phyloP scores from a whole-genome alignment of 768 basidiomycete species.

The Sporobolomyces roseus region DNA sequence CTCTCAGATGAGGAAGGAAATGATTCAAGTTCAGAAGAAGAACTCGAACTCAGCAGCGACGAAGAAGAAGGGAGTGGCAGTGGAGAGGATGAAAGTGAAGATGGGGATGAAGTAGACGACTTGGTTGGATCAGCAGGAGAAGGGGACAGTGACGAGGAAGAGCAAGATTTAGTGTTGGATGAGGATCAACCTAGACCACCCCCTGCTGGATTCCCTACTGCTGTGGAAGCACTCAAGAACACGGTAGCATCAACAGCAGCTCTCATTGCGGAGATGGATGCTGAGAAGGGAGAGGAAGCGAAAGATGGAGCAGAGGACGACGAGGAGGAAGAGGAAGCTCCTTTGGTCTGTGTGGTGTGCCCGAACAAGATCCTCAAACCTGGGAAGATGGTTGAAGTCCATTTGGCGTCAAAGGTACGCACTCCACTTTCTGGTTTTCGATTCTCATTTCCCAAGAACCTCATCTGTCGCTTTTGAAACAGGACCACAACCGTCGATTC shows the following conservation, averaged over 20 bases:
- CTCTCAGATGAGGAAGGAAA: constrained; percentile 26
- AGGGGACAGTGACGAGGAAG: constrained; percentile 6
- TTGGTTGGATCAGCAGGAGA: neutral
- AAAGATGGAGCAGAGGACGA: constrained; percentile 3
- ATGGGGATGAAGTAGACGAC: constrained; percentile 2
- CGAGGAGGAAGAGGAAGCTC: constrained; percentile 29
- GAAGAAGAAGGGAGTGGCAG: neutral
- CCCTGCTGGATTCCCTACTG: constrained; percentile 32
- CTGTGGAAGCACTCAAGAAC: constrained; percentile 30
- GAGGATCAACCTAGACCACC: constrained; percentile 25
- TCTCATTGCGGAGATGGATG: constrained; percentile 13
- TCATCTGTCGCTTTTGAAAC: neutral
- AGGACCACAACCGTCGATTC: constrained; percentile 39
- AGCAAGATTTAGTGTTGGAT: constrained; percentile 8
- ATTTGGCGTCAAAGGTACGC: constrained; percentile 37
- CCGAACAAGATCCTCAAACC: constrained; percentile 39
- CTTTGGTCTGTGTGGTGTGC: constrained; percentile 39
- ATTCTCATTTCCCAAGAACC: neutral
- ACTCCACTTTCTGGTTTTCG: neutral
- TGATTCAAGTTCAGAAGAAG: constrained; percentile 16
- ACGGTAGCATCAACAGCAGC: constrained; percentile 14
- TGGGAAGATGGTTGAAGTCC: constrained; percentile 38
- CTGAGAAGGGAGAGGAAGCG: constrained; percentile 4
- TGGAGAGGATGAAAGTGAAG: constrained; percentile 16
- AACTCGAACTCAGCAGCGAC: constrained; percentile 1